A percentile compares a stretch with the other conserved stretches of the same genome.
phyloP scores from a whole-genome alignment of 805 yeast genomes.

The Monosporozyma siamensis region DNA sequence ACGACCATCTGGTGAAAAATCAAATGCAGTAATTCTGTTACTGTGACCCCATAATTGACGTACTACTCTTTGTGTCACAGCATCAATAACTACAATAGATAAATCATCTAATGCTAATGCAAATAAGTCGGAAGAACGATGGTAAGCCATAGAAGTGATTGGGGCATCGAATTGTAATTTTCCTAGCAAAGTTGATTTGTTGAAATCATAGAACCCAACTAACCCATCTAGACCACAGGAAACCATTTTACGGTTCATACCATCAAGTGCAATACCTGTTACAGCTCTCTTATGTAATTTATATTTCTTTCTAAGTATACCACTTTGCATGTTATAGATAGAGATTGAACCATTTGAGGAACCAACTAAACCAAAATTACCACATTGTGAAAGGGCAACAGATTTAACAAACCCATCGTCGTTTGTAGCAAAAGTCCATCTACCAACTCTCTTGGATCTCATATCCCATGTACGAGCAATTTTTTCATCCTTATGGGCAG shows the following conservation, averaged over 20 bases:
- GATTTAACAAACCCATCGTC: conserved; percentile 70
- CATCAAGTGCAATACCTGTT: conserved; percentile 82
- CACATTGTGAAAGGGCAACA: conserved; percentile 82
- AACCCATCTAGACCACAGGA: conserved; percentile 83
- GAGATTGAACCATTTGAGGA: conserved; percentile 79
- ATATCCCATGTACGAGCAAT: conserved; percentile 91
- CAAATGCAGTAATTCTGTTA: conserved; percentile 78
- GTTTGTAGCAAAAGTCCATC: conserved; percentile 57
- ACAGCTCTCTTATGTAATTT: conserved; percentile 67
- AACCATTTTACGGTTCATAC: conserved; percentile 81
- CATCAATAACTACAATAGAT: conserved; percentile 74
- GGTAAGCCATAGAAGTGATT: conserved; percentile 66
- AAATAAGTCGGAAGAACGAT: conserved; percentile 71
- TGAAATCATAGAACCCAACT: conserved; percentile 80
- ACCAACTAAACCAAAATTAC: conserved; percentile 90
- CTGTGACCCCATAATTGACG: conserved; percentile 86
- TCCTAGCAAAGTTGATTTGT: conserved; percentile 57
- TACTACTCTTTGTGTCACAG: conserved; percentile 69
- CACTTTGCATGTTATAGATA: conserved; percentile 86
- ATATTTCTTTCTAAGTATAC: conserved; percentile 63
- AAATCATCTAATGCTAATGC: conserved; percentile 84
- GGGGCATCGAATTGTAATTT: conserved; percentile 66
- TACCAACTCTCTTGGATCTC: conserved; percentile 68
- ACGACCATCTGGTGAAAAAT: conserved; percentile 90
- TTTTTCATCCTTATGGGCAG: conserved; percentile 76